phyloP scores from a whole-genome alignment of 208 protist genomes.

The Porcisia deanei region DNA sequence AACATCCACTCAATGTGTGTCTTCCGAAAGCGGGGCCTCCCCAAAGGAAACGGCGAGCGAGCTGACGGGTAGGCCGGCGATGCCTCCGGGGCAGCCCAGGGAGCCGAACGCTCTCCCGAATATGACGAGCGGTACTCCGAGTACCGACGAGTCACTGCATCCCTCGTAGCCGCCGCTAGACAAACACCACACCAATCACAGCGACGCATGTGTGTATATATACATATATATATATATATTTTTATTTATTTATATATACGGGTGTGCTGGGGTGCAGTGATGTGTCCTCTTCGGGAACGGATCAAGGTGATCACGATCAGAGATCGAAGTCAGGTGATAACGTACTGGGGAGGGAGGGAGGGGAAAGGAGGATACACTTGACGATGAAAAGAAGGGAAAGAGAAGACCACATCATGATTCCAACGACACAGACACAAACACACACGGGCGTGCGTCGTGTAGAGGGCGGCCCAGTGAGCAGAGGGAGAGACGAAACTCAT shows the following conservation, averaged over 20 bases:
- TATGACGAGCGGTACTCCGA: conserved; percentile 58
- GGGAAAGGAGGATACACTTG: neutral
- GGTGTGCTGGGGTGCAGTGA: neutral
- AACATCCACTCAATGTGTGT: conserved; percentile 87
- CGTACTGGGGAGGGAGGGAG: neutral
- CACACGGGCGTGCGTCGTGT: neutral
- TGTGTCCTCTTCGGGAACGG: neutral
- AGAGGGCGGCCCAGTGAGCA: neutral
- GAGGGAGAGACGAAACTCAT: neutral
- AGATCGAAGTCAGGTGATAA: neutral
- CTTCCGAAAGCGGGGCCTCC: conserved; percentile 67
- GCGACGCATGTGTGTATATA: neutral
- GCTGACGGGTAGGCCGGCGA: conserved; percentile 54
- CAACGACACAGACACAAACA: neutral
- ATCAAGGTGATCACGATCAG: neutral
- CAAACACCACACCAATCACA: neutral
- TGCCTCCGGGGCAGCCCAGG: conserved; percentile 39
- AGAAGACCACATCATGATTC: neutral
- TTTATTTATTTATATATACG: neutral
- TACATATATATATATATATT: neutral
- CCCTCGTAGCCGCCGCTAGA: neutral
- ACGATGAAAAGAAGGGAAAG: neutral
- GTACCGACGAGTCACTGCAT: conserved; percentile 18
- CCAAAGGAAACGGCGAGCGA: conserved; percentile 49
- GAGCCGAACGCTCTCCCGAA: conserved; percentile 31